Conservation (phyloP, 345 rosid genomes). For the Citrus glauca region DNA sequence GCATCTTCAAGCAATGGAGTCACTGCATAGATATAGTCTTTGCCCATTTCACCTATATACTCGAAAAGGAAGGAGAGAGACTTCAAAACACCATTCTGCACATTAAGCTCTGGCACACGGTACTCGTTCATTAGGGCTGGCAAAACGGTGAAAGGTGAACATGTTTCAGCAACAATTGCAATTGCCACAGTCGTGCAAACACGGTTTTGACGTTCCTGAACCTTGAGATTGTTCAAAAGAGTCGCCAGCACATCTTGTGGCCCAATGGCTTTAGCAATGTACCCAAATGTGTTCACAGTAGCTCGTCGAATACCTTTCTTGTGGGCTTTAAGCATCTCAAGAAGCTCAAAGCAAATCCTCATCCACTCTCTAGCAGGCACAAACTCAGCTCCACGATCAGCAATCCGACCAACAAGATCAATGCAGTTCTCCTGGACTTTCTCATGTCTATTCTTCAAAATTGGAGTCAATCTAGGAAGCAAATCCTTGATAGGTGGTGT, state of each 20-base stretch:
- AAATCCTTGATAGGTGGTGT: constrained; percentile 98
- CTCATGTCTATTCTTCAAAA: constrained; percentile 98
- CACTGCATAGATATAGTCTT: constrained; percentile 96
- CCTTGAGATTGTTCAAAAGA: constrained; percentile 92
- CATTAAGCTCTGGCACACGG: constrained; percentile 96
- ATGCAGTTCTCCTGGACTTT: constrained; percentile 99
- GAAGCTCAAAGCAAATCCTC: constrained; percentile 97
- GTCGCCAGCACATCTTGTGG: constrained; percentile 99
- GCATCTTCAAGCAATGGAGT: constrained; percentile 99
- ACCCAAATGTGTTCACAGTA: constrained; percentile 95
- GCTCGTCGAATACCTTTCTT: constrained; percentile 98
- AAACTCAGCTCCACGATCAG: constrained; percentile 99
- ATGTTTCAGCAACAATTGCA: constrained; percentile 96
- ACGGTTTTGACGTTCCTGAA: constrained; percentile 99
- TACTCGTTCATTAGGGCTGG: constrained; percentile 99
- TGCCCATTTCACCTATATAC: constrained; percentile 99
- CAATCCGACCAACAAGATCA: constrained; percentile 97
- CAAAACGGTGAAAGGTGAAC: constrained; percentile 92
- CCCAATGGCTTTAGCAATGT: constrained; percentile 98
- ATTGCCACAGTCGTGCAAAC: constrained; percentile 99
- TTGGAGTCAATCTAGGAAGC: constrained; percentile 96
- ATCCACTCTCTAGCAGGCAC: constrained; percentile 99
- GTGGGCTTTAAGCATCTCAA: constrained; percentile 99
- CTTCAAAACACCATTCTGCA: constrained; percentile 96
- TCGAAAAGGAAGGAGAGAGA: constrained; percentile 94